Base-by-base conservation (phyloP, 176 grass and related monocot genomes). In the Elaeis guineensis region DNA sequence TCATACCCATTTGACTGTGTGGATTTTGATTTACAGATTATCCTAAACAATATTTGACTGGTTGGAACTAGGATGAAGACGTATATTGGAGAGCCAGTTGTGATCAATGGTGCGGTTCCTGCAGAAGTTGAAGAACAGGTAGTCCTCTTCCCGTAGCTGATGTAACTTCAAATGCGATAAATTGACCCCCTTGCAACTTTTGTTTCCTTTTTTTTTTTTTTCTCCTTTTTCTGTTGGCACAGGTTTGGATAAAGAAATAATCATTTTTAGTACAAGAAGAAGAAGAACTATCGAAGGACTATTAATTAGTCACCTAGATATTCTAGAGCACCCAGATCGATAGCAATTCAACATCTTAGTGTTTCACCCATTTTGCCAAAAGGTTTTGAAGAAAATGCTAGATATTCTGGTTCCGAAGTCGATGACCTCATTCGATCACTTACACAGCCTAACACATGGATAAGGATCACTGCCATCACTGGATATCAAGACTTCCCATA, bases 281-380 rank as follows among this genome's bases (percentile, higher is more conserved):
- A 96, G 81, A 91, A 91, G 84, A 97, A 97, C 62, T 89, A 97
- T 77, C 73, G 83, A 54, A 79, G 87, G 65, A 97, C 68, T 59
- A 79, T 73, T 65, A 87, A 79, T 73, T 65, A 87, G 87, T 61
- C 93, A 91, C 59, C 80, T 81, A 91, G 87, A 80, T 91, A 85
- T 53, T 35, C 32, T 35, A 9, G 32, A 9, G 5, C 32, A 9
- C 32, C 32, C 32, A 9, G 32, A 35, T 35, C 8, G 32, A 8
- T 9, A 35, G 32, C 7, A 35, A 35, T 9, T 35, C 5, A 35
- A 35, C 8, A 35, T 35, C 25, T 35, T 0, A 35, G 32, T 35
- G n/a, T n/a, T n/a, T n/a, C n/a, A n/a, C 5, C 1, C 32, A 35
- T 35, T 35, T 35, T 35, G 32, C 8, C 32, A 35, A 35, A 35